Evolutionary conservation across 768 basidiomycete genomes (phyloP).

Genomic region (Cystofilobasidium macerans): DNA sequence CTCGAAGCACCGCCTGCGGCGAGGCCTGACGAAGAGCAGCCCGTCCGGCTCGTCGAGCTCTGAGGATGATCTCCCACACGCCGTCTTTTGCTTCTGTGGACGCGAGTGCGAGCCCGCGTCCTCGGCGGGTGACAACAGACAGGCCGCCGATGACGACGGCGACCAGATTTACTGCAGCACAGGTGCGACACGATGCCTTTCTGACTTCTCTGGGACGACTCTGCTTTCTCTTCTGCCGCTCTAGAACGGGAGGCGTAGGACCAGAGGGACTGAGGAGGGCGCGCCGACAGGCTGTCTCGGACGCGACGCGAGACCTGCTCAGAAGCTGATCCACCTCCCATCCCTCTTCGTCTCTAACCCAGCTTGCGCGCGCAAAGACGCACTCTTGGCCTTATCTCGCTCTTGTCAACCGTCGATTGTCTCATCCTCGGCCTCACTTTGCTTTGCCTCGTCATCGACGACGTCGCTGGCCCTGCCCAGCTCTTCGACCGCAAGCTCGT

Average conservation of each 20-base stretch:
- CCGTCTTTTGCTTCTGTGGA: constrained; percentile 24
- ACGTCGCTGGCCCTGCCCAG: constrained; percentile 7
- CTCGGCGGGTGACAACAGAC: background rate
- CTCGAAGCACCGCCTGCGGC: background rate
- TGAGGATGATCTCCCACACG: background rate
- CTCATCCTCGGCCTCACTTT: background rate
- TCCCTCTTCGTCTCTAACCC: background rate
- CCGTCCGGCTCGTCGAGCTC: constrained; percentile 1
- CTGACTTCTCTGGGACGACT: background rate
- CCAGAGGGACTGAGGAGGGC: too few relatives aligned
- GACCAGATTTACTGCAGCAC: constrained; percentile 21
- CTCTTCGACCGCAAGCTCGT: background rate
- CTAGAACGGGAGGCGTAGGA: too few relatives aligned
- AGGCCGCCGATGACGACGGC: constrained; percentile 3
- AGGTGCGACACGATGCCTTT: background rate
- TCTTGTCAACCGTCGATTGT: constrained; percentile 4
- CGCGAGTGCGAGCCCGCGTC: constrained; percentile 15
- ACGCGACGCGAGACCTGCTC: too few relatives aligned
- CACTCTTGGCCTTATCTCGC: constrained; percentile 18
- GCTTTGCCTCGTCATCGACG: background rate
- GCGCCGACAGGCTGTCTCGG: too few relatives aligned
- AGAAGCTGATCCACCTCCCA: background rate
- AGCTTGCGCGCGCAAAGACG: constrained; percentile 24
- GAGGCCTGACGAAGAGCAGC: background rate
- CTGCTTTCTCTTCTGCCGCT: background rate